Evolutionary conservation across 495 filamentous ascomycete genomes (phyloP), one percentile per base, ranked within the genome.

Genomic region (Lophium mytilinum): DNA sequence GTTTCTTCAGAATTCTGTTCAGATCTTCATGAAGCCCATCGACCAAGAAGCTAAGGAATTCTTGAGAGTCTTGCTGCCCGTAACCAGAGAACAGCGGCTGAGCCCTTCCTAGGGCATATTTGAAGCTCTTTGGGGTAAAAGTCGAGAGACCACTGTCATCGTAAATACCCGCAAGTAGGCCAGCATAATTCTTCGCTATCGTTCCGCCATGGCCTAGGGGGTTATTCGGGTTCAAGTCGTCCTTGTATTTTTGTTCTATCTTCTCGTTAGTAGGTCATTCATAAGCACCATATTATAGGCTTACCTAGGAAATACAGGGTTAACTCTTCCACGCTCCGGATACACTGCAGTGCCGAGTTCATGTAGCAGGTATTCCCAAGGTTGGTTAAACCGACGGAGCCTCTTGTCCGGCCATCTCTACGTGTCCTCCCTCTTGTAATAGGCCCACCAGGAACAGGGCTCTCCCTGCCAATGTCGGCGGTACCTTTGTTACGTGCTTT

Each of bases 301-400:
- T 70, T 68, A 80, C 82, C 69, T 17, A 96, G 72, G 70, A 97
- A 97, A 71, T 96, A 98, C 56, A 85, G 81, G 6, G 88, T 89
- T 64, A 98, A 74, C 71, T 98, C 93, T 58, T 94, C 88, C 2
- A 95, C 87, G 60, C 86, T 91, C 36, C 90, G 82, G 39, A 98
- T 78, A 67, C 93, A 97, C 68, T 98, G 93, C 50, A 96, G 72
- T 18, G 94, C 93, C 14, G 93, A 95, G 71, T 96, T 96, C 89
- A 96, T 96, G 70, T 97, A 98, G 72, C 93, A 98, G 0, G 93
- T 96, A 63, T 98, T 98, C 15, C 93, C 93, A 24, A 97, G 72
- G 65, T 98, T 98, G 52, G 80, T 83, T 45, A 98, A 72, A 33
- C 93, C 93, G 42, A 89, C 87, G 30, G 79, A 84, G 14, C 91